Evolutionary conservation across 768 basidiomycete genomes (phyloP).

Genomic region (Porphyrellus cyaneotinctus): DNA sequence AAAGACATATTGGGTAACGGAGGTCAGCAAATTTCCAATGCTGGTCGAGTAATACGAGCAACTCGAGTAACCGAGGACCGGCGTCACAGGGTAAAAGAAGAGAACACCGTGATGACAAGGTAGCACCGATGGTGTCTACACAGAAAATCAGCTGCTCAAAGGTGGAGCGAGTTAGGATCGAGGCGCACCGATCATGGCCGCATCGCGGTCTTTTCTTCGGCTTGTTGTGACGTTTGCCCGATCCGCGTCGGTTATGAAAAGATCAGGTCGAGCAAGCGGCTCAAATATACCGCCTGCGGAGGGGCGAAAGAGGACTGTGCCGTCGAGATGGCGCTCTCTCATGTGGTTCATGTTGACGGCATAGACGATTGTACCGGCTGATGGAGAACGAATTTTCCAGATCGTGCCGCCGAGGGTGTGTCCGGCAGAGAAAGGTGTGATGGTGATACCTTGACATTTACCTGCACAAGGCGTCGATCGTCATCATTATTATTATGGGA

Average conservation of each 20-base stretch:
- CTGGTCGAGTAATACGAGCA: constrained; percentile 94
- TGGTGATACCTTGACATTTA: constrained; percentile 88
- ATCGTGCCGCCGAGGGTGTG: constrained; percentile 96
- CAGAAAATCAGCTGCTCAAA: neutral
- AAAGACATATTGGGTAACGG: constrained; percentile 87
- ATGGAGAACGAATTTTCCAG: constrained; percentile 98
- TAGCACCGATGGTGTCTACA: constrained; percentile 83
- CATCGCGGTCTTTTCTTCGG: constrained; percentile 86
- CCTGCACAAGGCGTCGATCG: constrained; percentile 39
- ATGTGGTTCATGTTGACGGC: constrained; percentile 96
- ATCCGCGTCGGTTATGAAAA: constrained; percentile 91
- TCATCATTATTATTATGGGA: neutral
- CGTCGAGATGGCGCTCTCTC: constrained; percentile 91
- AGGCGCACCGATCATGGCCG: constrained; percentile 72
- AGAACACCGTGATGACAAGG: constrained; percentile 74
- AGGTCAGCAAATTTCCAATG: constrained; percentile 92
- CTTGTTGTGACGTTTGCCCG: constrained; percentile 78
- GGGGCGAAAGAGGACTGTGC: constrained; percentile 78
- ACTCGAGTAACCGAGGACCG: constrained; percentile 90
- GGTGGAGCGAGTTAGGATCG: neutral
- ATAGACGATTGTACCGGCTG: constrained; percentile 92
- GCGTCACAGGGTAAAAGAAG: constrained; percentile 90
- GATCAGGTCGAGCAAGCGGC: constrained; percentile 82
- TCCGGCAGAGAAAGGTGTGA: constrained; percentile 93
- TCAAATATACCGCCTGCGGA: constrained; percentile 79